Conservation (phyloP, 1,284 basidiomycete genomes). For the Boletus mariae region DNA sequence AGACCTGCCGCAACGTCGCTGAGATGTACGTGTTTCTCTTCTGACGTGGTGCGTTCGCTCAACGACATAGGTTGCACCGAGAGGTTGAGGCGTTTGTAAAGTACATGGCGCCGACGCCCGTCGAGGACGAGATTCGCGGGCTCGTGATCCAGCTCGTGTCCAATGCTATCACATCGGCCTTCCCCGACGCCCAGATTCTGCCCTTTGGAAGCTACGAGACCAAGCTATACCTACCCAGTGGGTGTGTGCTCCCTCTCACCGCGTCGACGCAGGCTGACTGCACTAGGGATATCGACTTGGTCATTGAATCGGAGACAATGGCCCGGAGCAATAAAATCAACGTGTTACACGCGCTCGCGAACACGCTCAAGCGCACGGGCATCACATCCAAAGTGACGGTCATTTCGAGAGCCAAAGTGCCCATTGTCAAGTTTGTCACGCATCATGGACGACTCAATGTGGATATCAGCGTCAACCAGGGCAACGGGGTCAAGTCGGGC, state of each 20-base stretch:
- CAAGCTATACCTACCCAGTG: conserved; percentile 89
- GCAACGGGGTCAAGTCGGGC: conserved; percentile 80
- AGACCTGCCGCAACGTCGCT: conserved; percentile 72
- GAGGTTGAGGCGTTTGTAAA: conserved; percentile 84
- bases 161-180: conserved; percentile 59
- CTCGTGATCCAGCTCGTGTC: conserved; percentile 77
- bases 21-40: conserved; percentile 60
- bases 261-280: conserved; percentile 8
- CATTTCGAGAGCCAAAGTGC: conserved; percentile 88
- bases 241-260: conserved; percentile 50
- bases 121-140: conserved; percentile 82
- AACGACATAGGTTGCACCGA: conserved; percentile 60
- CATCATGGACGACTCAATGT: conserved; percentile 76
- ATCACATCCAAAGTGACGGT: conserved; percentile 73
- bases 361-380: conserved; percentile 56
- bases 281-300: conserved; percentile 72
- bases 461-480: conserved; percentile 89
- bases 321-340: conserved; percentile 55
- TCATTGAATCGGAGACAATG: conserved; percentile 66
- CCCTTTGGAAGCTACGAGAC: conserved; percentile 96
- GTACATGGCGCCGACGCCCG: conserved; percentile 84
- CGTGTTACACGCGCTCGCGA: conserved; percentile 63
- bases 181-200: conserved; percentile 78
- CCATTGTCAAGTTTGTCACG: conserved; percentile 91
- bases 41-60: not conserved